phyloP scores from a whole-genome alignment of 1,284 basidiomycete genomes.

The Ustilago shanxiensis region DNA sequence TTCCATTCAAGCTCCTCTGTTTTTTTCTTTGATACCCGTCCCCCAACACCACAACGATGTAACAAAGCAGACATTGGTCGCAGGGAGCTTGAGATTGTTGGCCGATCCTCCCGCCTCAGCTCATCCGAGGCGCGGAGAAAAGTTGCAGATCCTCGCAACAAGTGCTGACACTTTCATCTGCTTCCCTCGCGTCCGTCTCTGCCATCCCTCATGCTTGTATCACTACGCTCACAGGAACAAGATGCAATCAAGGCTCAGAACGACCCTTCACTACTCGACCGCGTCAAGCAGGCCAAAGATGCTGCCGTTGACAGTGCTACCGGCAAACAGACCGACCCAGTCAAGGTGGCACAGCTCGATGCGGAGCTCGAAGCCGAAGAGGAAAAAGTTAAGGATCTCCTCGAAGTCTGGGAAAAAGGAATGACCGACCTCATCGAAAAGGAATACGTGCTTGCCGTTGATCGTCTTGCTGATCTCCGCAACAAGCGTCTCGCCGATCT shows the following conservation, averaged over 20 bases:
- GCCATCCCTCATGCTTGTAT: slow-evolving; percentile 9
- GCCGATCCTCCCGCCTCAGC: too few species aligned
- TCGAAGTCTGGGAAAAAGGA: slow-evolving; percentile 61
- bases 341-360: slow-evolving; percentile 57
- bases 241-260: slow-evolving; percentile 52
- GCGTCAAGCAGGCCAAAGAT: slow-evolving; percentile 54
- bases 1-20: background rate
- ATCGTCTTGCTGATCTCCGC: slow-evolving; percentile 55
- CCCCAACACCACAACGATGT: slow-evolving; percentile 3
- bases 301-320: slow-evolving; percentile 39
- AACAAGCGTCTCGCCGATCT: slow-evolving; percentile 50
- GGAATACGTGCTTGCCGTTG: slow-evolving; percentile 58
- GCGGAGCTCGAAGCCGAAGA: slow-evolving; percentile 61
- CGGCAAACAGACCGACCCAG: slow-evolving; percentile 38
- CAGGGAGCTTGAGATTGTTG: background rate
- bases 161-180: slow-evolving; percentile 14
- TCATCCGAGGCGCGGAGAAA: background rate
- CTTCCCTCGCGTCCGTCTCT: background rate
- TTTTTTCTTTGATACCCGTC: background rate
- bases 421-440: slow-evolving; percentile 56
- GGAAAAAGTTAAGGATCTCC: slow-evolving; percentile 50
- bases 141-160: background rate
- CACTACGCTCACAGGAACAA: slow-evolving; percentile 26
- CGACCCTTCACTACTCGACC: slow-evolving; percentile 53
- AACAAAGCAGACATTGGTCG: background rate